These are phyloP conservation scores for Graphiopsis chlorocephala DNA, from an alignment of 2,329 filamentous ascomycete species.

Conservation along the genomic window DNA sequence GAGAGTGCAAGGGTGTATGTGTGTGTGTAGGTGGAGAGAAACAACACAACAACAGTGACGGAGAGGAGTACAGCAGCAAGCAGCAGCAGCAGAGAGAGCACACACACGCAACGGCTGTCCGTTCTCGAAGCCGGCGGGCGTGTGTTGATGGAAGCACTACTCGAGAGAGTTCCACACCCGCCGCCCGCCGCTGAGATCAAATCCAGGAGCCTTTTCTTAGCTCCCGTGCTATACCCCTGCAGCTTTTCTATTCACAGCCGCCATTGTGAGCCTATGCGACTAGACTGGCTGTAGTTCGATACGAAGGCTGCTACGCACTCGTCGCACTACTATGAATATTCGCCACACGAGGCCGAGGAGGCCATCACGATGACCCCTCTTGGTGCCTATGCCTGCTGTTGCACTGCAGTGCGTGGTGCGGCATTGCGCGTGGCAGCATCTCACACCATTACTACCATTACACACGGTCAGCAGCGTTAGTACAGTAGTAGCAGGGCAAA, in stretches of 20 bases:
- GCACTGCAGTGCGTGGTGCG: neutral
- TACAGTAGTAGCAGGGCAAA: neutral
- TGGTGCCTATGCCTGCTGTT: neutral
- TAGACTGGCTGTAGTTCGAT: neutral
- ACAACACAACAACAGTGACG: neutral
- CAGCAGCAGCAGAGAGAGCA: neutral
- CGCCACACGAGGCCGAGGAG: neutral
- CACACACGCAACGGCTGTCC: neutral
- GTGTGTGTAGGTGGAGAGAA: neutral
- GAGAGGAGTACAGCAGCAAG: constrained; percentile 1
- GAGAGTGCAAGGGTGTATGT: neutral
- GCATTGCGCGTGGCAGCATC: constrained; percentile 1
- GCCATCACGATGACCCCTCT: neutral
- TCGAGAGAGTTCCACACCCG: neutral
- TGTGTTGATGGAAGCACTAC: constrained; percentile 6
- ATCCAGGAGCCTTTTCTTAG: constrained; percentile 3
- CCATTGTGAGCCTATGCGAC: neutral
- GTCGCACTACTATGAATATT: neutral
- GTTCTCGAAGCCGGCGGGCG: neutral
- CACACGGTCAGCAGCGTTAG: neutral
- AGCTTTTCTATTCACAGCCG: neutral
- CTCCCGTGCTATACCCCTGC: neutral
- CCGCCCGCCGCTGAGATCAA: neutral
- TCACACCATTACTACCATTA: neutral
- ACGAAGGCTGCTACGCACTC: neutral